These are phyloP conservation scores for Funneliformis caledonium DNA, from an alignment of 371 early-diverging fungal genomes.

Conservation along the genomic window DNA sequence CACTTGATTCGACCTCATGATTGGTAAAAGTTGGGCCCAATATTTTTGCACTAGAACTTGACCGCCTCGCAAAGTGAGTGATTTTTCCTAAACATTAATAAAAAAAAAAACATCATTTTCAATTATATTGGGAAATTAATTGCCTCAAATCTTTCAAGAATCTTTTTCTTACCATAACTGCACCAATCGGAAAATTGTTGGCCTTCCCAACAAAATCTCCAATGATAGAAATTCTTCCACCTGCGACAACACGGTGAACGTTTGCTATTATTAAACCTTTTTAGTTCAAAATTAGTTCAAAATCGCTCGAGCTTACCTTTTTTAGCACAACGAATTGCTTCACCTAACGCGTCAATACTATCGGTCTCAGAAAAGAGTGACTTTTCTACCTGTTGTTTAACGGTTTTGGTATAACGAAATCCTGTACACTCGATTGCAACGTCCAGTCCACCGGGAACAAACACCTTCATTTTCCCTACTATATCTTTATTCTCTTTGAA, in stretches of 20 bases:
- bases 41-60: conserved; percentile 62
- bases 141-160: not conserved
- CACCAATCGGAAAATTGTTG: conserved; percentile 64
- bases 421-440: conserved; percentile 62
- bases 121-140: not conserved
- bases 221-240: conserved; percentile 58
- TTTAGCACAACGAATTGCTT: conserved; percentile 52
- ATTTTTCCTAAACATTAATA: conserved; percentile 48
- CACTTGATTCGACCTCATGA: conserved; percentile 53
- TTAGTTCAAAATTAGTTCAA: not conserved
- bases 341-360: conserved; percentile 59
- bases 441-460: conserved; percentile 57
- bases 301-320: not conserved
- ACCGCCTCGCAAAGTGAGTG: conserved; percentile 59
- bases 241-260: conserved; percentile 47
- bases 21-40: conserved; percentile 54
- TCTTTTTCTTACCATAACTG: conserved; percentile 53
- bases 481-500: conserved; percentile 52
- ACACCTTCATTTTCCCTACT: conserved; percentile 47
- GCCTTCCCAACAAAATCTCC: conserved; percentile 57
- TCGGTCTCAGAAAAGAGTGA: conserved; percentile 63
- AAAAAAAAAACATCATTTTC: not conserved
- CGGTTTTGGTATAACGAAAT: conserved; percentile 58
- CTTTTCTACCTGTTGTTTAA: conserved; percentile 56
- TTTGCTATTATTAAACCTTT: not conserved